Percentiles rank a stretch among this genome's conserved stretches.
These are phyloP conservation scores for Haematococcus sp. DNA, from an alignment of 139 green algal genomes.

Conservation along the genomic window DNA sequence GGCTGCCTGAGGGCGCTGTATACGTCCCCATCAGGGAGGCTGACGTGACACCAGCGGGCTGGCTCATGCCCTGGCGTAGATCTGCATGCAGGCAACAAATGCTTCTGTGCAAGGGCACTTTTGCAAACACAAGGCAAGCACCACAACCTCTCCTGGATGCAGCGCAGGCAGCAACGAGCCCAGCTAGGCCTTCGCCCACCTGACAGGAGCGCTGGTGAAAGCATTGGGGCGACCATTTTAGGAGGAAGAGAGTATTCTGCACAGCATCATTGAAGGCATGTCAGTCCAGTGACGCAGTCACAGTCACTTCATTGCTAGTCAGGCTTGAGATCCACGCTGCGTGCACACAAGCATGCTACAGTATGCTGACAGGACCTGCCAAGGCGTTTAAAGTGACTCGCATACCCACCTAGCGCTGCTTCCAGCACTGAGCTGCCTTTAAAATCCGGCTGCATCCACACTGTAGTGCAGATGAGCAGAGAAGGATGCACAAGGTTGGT, in stretches of 20 bases:
- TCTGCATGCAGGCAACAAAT: no score
- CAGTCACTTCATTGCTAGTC: not conserved
- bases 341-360: not conserved
- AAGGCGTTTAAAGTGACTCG: not conserved
- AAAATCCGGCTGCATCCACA: slow-evolving; percentile 15
- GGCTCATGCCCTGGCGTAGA: not conserved
- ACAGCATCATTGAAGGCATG: not conserved
- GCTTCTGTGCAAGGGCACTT: no score
- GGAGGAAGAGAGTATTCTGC: not conserved
- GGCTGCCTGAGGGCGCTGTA: not conserved
- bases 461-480: not conserved
- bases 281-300: not conserved
- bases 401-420: slow-evolving; percentile 7
- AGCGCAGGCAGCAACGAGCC: not conserved
- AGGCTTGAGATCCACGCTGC: not conserved
- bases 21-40: not conserved
- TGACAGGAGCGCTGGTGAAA: not conserved
- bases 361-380: not conserved
- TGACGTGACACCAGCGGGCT: not conserved
- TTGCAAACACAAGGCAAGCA: no score
- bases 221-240: not conserved
- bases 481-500: no score
- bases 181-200: not conserved
- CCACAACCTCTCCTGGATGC: not conserved
- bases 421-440: slow-evolving; percentile 10